Conservation (phyloP, 2,329 filamentous ascomycete species). For the Hysterium pulicare region DNA sequence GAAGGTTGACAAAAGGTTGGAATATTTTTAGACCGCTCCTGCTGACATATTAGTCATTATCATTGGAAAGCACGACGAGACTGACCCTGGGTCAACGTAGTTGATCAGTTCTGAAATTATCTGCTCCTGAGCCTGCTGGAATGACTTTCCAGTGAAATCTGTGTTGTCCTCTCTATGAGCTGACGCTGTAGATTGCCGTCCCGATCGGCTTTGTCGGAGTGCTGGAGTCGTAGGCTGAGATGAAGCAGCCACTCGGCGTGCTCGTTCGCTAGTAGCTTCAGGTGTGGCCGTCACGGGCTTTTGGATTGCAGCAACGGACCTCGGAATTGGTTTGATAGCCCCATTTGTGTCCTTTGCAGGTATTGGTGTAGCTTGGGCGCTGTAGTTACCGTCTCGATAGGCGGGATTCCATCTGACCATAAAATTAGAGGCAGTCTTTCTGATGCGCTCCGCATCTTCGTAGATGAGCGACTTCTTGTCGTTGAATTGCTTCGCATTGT, state of each 20-base stretch:
- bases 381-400: conserved; percentile 67
- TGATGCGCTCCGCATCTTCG: conserved; percentile 80
- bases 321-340: conserved; percentile 25
- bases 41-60: conserved; percentile 1
- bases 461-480: conserved; percentile 68
- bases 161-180: conserved; percentile 24
- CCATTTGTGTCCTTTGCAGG: conserved; percentile 51
- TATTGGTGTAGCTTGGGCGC: conserved; percentile 69
- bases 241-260: conserved; percentile 30
- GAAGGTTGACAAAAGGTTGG: conserved; percentile 74
- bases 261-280: conserved; percentile 23
- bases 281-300: conserved; percentile 18
- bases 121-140: conserved; percentile 84
- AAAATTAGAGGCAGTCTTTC: conserved; percentile 81
- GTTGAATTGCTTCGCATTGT: conserved; percentile 83
- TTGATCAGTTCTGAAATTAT: conserved; percentile 70
- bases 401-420: conserved; percentile 86
- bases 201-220: conserved; percentile 28
- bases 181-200: conserved; percentile 12
- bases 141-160: conserved; percentile 68
- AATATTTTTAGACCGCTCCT: conserved; percentile 63
- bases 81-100: conserved; percentile 55
- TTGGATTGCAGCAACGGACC: conserved; percentile 23
- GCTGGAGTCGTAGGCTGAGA: conserved; percentile 28
- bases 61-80: neutral